phyloP scores from a whole-genome alignment of 2,329 filamentous ascomycete species.

The Phyllosticta citriasiana region DNA sequence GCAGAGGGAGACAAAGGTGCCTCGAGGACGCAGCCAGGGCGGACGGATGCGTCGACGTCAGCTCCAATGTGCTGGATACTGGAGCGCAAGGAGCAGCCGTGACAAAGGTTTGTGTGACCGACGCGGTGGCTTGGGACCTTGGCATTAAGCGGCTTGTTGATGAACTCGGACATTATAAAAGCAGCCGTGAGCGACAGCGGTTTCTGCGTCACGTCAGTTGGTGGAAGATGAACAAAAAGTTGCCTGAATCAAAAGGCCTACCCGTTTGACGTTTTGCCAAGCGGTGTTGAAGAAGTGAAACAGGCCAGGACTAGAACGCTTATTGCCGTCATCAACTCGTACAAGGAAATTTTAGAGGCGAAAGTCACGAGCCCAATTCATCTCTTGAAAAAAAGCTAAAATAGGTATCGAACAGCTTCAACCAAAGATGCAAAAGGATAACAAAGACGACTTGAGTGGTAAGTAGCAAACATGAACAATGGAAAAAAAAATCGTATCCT shows the following conservation, averaged over 20 bases:
- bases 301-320: neutral
- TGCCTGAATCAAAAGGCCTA: neutral
- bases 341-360: neutral
- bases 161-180: neutral
- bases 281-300: neutral
- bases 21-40: neutral
- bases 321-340: neutral
- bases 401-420: constrained; percentile 10
- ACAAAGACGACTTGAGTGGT: neutral
- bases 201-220: neutral
- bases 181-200: neutral
- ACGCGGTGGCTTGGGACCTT: neutral
- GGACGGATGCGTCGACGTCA: neutral
- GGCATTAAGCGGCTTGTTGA: neutral
- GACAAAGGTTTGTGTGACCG: constrained; percentile 6
- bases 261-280: neutral
- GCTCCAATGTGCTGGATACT: neutral
- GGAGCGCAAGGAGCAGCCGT: neutral
- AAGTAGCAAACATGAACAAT: constrained; percentile 1
- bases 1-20: neutral
- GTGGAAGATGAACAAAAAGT: neutral
- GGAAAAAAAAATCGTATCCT: neutral
- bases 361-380: constrained; percentile 1
- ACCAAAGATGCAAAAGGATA: neutral
- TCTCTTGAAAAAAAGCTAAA: constrained; percentile 5